Evolutionary conservation across 2,329 filamentous ascomycete species (phyloP).

Genomic region (Hyphodiscus sp.): DNA sequence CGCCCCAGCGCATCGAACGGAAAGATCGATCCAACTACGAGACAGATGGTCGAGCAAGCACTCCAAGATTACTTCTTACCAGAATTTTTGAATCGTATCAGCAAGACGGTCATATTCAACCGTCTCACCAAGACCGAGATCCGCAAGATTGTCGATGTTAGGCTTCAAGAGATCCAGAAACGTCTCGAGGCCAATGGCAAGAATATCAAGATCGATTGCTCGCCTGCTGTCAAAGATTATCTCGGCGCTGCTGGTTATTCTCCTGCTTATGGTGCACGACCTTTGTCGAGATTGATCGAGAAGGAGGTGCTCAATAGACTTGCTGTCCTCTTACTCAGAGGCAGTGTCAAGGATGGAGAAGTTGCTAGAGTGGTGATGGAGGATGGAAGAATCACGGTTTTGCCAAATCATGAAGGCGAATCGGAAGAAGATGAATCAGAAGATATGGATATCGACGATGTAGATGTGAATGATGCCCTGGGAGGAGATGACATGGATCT

Average conservation of each 20-base stretch:
- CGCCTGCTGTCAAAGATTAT: constrained; percentile 84
- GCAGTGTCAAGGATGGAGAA: constrained; percentile 81
- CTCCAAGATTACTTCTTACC: constrained; percentile 95
- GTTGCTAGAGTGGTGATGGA: constrained; percentile 70
- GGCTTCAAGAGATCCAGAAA: constrained; percentile 83
- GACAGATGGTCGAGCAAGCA: constrained; percentile 83
- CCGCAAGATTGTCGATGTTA: constrained; percentile 89
- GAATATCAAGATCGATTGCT: constrained; percentile 78
- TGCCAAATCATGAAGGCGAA: constrained; percentile 76
- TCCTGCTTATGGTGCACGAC: constrained; percentile 88
- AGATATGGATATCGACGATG: constrained; percentile 44
- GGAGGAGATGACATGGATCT: constrained; percentile 54
- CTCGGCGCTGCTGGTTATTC: constrained; percentile 88
- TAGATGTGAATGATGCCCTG: constrained; percentile 49
- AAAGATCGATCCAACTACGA: constrained; percentile 76
- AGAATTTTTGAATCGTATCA: constrained; percentile 98
- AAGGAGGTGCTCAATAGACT: constrained; percentile 93
- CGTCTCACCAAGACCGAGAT: constrained; percentile 86
- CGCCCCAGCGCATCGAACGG: constrained; percentile 73
- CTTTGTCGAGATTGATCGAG: constrained; percentile 84
- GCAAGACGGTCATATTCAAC: constrained; percentile 96
- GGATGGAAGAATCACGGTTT: constrained; percentile 71
- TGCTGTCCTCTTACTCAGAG: constrained; percentile 83
- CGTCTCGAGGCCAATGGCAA: constrained; percentile 79
- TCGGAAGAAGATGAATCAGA: constrained; percentile 52